Evolutionary conservation across 306 rosid genomes (phyloP).

Genomic region (Parietaria judaica): DNA sequence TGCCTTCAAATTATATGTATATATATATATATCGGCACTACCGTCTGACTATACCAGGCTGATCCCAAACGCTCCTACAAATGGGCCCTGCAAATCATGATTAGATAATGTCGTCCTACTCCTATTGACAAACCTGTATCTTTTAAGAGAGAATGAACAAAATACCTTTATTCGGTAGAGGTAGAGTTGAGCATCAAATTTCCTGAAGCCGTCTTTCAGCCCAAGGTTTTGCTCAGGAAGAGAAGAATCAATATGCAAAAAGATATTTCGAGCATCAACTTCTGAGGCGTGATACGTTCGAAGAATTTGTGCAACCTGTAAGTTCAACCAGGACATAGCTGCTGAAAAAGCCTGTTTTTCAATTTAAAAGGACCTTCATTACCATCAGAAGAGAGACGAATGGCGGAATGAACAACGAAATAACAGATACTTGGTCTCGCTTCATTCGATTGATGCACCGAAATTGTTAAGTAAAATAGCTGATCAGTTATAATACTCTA

Average conservation of each 20-base stretch:
- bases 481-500: neutral
- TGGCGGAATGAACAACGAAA: conserved; percentile 4
- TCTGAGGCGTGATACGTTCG: conserved; percentile 21
- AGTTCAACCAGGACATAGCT: conserved; percentile 94
- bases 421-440: conserved; percentile 5
- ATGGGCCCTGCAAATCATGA: too few relatives aligned
- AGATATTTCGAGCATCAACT: conserved; percentile 37
- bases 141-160: too few relatives aligned
- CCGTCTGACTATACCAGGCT: too few relatives aligned
- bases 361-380: conserved; percentile 52
- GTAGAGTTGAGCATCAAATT: neutral
- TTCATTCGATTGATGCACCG: conserved; percentile 9
- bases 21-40: too few relatives aligned
- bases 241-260: conserved; percentile 31
- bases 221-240: conserved; percentile 27
- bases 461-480: conserved; percentile 7
- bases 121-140: too few relatives aligned
- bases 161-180: too few relatives aligned
- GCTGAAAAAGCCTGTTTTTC: conserved; percentile 99
- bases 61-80: too few relatives aligned
- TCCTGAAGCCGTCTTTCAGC: conserved; percentile 24
- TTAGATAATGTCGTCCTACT: too few relatives aligned
- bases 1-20: too few relatives aligned
- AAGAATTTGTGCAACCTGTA: conserved; percentile 46
- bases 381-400: conserved; percentile 42